Evolutionary conservation across 2,329 filamentous ascomycete species (phyloP), one percentile per base, ranked within the genome.

Genomic region (Trichophyton simii): DNA sequence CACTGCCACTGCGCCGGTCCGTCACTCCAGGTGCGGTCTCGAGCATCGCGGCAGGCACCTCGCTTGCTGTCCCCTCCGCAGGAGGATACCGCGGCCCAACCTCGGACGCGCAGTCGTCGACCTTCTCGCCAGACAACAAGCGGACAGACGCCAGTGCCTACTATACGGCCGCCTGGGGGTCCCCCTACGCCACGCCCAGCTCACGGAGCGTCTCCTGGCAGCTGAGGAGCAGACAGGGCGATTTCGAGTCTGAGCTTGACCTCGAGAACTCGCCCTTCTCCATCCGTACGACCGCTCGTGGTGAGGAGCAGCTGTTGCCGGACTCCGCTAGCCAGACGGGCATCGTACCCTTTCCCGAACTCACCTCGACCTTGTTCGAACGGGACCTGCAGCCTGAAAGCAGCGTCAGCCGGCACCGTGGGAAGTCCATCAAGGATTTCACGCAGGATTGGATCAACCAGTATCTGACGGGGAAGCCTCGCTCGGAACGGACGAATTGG

Each of bases 401-500:
- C 38, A 63, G 62, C 46, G 25, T 57, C 13, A 44, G 58, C 50
- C 58, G 62, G 41, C 69, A 67, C 65, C 68, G 65, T 61, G 71
- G 68, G 31, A 73, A 71, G 57, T 72, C 74, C 1, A 75, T 75
- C 62, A 71, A 72, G 65, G 84, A 86, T 63, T 81, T 91, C 60
- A 90, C 87, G 0, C 87, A 91, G 72, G 87, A 91, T 77, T 92
- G 89, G 89, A 90, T 94, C 66, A 87, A 88, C 63, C 87, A 89
- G 64, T 89, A 91, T 70, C 85, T 89, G n/a, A 82, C 86, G n/a
- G 82, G 83, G 65, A 83, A 87, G 66, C 81, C 80, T 66, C 81
- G 84, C 66, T 83, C 82, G 36, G 88, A 94, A 71, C 83, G 84
- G 66, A 84, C 83, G 64, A 87, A 90, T 73, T 95, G 90, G 90